These are phyloP conservation scores for Eurotiales sp. DNA, from an alignment of 2,329 filamentous ascomycete species.

Conservation along the genomic window DNA sequence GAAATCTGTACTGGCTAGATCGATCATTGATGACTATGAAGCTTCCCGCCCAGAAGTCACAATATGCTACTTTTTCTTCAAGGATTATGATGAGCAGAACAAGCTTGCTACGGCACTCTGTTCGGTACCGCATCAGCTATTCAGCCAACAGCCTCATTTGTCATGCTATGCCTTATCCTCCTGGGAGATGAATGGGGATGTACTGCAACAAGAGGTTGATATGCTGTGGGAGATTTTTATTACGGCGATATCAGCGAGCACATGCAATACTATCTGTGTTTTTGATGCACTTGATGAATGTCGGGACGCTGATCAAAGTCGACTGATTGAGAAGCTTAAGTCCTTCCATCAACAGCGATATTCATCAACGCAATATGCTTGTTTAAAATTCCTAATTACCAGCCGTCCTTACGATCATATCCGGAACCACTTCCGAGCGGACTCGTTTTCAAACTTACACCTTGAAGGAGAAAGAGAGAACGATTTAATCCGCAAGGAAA, in stretches of 20 bases:
- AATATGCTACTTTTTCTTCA: slow-evolving; percentile 46
- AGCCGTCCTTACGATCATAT: slow-evolving; percentile 24
- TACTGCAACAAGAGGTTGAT: slow-evolving; percentile 14
- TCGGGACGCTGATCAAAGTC: slow-evolving; percentile 15
- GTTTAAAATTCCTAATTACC: slow-evolving; percentile 35
- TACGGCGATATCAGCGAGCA: slow-evolving; percentile 5
- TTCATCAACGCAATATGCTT: neutral
- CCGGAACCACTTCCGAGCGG: slow-evolving; percentile 12
- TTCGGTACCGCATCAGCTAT: slow-evolving; percentile 37
- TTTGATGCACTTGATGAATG: slow-evolving; percentile 45
- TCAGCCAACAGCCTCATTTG: slow-evolving; percentile 17
- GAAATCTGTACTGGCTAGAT: slow-evolving; percentile 42
- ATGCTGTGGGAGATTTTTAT: slow-evolving; percentile 32
- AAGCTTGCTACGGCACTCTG: slow-evolving; percentile 29
- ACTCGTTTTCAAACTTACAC: slow-evolving; percentile 15
- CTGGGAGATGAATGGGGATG: neutral
- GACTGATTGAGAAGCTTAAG: slow-evolving; percentile 23
- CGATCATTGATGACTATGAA: slow-evolving; percentile 29
- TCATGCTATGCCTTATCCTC: slow-evolving; percentile 1
- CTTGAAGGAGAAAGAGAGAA: slow-evolving; percentile 19
- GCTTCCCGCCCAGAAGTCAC: slow-evolving; percentile 14
- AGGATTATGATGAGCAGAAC: slow-evolving; percentile 38
- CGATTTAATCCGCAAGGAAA: slow-evolving; percentile 21
- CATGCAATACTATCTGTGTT: slow-evolving; percentile 31
- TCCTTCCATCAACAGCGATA: slow-evolving; percentile 19